A percentile compares a stretch with the other conserved stretches of the same genome.
phyloP scores from a whole-genome alignment of 78 protist genomes.

The Cavenderia fasciculata region DNA sequence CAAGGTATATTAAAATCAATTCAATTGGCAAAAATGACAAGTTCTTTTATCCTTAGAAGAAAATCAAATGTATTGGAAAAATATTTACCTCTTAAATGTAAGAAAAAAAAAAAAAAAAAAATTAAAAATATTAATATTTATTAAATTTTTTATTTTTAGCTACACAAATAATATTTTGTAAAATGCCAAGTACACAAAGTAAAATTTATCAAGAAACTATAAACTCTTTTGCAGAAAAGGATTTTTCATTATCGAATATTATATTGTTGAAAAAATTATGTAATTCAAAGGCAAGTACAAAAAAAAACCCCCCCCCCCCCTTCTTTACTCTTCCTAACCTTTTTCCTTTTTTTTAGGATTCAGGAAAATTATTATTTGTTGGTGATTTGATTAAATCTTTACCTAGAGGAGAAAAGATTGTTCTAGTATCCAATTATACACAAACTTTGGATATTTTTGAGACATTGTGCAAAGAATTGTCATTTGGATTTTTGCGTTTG shows the following conservation, averaged over 20 bases:
- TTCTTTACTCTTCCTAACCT: no score
- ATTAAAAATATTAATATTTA: no score
- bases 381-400: neutral
- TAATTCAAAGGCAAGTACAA: no score
- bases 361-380: slow-evolving; percentile 42
- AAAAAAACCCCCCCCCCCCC: no score
- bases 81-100: slow-evolving; percentile 90
- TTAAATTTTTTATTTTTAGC: no score
- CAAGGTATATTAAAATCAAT: neutral
- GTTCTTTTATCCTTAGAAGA: slow-evolving; percentile 84
- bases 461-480: neutral
- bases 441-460: slow-evolving; percentile 79
- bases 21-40: neutral
- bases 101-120: neutral
- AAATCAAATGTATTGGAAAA: slow-evolving; percentile 48
- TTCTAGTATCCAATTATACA: slow-evolving; percentile 95
- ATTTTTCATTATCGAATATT: no score
- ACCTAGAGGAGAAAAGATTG: slow-evolving; percentile 49
- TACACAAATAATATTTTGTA: slow-evolving; percentile 73
- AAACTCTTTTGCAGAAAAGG: neutral
- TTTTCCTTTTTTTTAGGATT: no score
- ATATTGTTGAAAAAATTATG: no score
- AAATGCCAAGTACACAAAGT: slow-evolving; percentile 35
- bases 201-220: slow-evolving; percentile 21
- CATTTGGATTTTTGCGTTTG: slow-evolving; percentile 30